Conservation (phyloP, 2,329 filamentous ascomycete species). For the Didymella sp. region DNA sequence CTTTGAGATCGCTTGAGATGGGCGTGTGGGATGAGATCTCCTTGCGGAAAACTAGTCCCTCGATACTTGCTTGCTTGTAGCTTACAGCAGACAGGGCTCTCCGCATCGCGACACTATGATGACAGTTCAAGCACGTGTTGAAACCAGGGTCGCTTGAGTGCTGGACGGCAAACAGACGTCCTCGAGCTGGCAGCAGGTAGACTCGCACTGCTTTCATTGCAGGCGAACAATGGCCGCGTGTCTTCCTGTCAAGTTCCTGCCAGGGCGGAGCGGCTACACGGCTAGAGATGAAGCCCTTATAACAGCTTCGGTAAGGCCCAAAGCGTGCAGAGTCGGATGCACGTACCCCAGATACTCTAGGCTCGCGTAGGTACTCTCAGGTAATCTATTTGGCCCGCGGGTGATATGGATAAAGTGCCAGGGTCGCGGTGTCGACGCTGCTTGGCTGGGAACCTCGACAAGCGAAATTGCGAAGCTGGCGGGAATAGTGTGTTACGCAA, state of each 20-base stretch:
- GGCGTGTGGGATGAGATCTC: background rate
- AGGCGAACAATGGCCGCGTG: too few species aligned
- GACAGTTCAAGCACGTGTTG: too few species aligned
- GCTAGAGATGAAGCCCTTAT: too few species aligned
- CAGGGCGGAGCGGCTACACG: too few species aligned
- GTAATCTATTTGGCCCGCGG: constrained; percentile 33
- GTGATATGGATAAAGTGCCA: constrained; percentile 44
- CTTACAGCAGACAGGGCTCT: background rate
- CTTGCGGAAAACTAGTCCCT: background rate
- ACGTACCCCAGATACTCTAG: background rate
- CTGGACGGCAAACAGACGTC: too few species aligned
- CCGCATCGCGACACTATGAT: background rate
- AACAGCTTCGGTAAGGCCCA: too few species aligned
- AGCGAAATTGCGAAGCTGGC: background rate
- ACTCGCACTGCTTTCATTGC: too few species aligned
- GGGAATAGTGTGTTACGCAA: background rate
- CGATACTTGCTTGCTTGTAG: background rate
- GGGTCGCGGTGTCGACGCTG: constrained; percentile 1
- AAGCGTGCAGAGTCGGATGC: background rate
- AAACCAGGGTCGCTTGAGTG: too few species aligned
- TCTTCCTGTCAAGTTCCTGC: too few species aligned
- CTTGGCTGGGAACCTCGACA: constrained; percentile 4
- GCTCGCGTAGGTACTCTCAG: constrained; percentile 11
- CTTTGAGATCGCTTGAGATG: too few species aligned
- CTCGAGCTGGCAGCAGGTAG: too few species aligned